Conservation (phyloP, 345 rosid species). For the Cardiospermum halicacabum region DNA sequence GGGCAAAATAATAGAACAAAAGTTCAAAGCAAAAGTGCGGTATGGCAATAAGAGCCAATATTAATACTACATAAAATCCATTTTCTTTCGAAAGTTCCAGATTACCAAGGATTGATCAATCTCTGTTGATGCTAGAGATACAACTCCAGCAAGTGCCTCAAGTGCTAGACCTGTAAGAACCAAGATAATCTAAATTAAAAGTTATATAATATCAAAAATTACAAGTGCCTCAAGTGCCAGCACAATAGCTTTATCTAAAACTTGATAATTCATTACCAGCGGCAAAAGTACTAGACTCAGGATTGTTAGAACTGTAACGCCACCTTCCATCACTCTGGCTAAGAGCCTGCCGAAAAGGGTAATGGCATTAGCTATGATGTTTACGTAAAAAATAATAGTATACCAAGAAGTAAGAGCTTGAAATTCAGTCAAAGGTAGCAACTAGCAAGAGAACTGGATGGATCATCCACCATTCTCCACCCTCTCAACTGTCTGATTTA, state of each 20-base stretch:
- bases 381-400: not conserved
- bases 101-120: conserved; percentile 77
- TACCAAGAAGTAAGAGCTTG: not conserved
- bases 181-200: conserved; percentile 4
- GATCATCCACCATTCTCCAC: not conserved
- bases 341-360: conserved; percentile 57
- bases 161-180: conserved; percentile 71
- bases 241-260: not conserved
- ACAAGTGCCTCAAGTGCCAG: not conserved
- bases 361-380: conserved; percentile 15
- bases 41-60: not conserved
- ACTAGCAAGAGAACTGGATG: not conserved
- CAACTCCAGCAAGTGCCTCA: conserved; percentile 80
- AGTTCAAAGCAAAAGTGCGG: not conserved
- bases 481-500: conserved; percentile 11
- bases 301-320: conserved; percentile 74
- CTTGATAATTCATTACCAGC: conserved; percentile 52
- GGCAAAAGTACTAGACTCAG: conserved; percentile 82
- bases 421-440: not conserved
- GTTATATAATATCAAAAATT: not conserved
- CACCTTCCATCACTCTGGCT: conserved; percentile 97
- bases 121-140: conserved; percentile 73
- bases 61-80: not conserved
- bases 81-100: conserved; percentile 12
- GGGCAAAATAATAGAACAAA: not conserved